These are phyloP conservation scores for Pseudomicrostroma phylloplanum DNA, from an alignment of 1,284 basidiomycete genomes.

Conservation along the genomic window DNA sequence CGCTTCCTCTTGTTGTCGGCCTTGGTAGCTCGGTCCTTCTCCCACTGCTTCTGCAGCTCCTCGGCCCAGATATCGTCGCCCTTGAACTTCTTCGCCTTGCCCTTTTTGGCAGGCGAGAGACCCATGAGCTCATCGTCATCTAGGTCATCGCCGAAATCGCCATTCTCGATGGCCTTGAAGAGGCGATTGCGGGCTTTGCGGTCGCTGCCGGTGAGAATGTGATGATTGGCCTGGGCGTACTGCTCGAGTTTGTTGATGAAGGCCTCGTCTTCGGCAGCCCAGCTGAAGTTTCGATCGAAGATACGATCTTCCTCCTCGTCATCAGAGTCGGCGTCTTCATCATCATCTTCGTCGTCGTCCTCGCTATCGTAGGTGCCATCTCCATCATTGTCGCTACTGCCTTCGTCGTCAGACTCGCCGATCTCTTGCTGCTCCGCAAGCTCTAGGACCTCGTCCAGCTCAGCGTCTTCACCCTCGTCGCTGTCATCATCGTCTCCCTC, in stretches of 20 bases:
- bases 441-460: conserved; percentile 4
- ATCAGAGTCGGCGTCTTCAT: conserved; percentile 16
- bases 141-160: conserved; percentile 53
- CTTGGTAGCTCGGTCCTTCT: conserved; percentile 72
- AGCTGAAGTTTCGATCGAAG: conserved; percentile 52
- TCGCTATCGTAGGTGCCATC: conserved; percentile 19
- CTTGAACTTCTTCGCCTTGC: conserved; percentile 55
- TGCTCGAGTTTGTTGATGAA: conserved; percentile 60
- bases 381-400: conserved; percentile 19
- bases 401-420: conserved; percentile 14
- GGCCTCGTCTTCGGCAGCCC: conserved; percentile 64
- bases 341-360: conserved; percentile 16
- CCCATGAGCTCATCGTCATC: conserved; percentile 19
- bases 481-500: conserved; percentile 19
- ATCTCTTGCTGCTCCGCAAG: conserved; percentile 7
- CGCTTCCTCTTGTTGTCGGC: conserved; percentile 67
- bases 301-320: conserved; percentile 36
- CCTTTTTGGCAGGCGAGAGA: conserved; percentile 24
- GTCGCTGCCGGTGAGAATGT: conserved; percentile 11
- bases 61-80: conserved; percentile 59
- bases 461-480: conserved; percentile 17
- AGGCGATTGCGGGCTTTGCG: conserved; percentile 58
- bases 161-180: conserved; percentile 63
- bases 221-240: conserved; percentile 12
- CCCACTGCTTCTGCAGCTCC: conserved; percentile 68